Percentiles rank a stretch among this genome's conserved stretches.
phyloP scores from a whole-genome alignment of 495 filamentous ascomycete species.

The Aspergillus mulundensis region DNA sequence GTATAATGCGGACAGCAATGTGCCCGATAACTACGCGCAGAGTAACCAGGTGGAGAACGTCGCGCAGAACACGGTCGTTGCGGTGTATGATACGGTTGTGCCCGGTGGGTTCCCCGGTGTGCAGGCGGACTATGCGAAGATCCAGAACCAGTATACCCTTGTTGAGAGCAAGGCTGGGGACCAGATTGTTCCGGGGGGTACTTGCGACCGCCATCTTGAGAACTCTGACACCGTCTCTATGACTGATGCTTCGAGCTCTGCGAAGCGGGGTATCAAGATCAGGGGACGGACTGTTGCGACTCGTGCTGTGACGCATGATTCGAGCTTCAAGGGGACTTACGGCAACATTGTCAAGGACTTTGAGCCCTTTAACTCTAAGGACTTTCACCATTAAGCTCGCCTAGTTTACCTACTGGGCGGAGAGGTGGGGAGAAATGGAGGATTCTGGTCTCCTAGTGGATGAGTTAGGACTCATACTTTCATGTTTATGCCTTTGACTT shows the following conservation, averaged over 20 bases:
- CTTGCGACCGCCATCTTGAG: conserved; percentile 7
- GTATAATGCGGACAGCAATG: conserved; percentile 1
- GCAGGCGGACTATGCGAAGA: background rate
- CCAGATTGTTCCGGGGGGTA: conserved; percentile 2
- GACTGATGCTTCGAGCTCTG: background rate
- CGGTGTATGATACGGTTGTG: background rate
- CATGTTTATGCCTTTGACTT: too few relatives aligned
- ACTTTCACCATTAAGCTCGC: background rate
- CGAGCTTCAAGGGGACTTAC: background rate
- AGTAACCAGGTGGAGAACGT: conserved; percentile 10
- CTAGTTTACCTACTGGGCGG: too few relatives aligned
- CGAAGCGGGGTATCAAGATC: background rate
- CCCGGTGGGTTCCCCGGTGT: conserved; percentile 4
- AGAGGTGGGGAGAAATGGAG: too few relatives aligned
- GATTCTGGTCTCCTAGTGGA: too few relatives aligned
- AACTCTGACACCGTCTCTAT: conserved; percentile 7
- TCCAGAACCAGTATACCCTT: conserved; percentile 4
- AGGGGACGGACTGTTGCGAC: background rate
- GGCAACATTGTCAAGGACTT: conserved; percentile 10
- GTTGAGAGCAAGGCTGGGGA: conserved; percentile 1
- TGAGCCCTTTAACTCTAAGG: conserved; percentile 1
- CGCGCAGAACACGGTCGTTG: conserved; percentile 8
- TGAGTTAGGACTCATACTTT: too few relatives aligned
- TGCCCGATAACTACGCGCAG: conserved; percentile 6
- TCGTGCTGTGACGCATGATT: background rate